Percentiles rank a stretch among this genome's conserved stretches.
Conservation (phyloP, 148 eudicot species). For the Camellia japonica region DNA sequence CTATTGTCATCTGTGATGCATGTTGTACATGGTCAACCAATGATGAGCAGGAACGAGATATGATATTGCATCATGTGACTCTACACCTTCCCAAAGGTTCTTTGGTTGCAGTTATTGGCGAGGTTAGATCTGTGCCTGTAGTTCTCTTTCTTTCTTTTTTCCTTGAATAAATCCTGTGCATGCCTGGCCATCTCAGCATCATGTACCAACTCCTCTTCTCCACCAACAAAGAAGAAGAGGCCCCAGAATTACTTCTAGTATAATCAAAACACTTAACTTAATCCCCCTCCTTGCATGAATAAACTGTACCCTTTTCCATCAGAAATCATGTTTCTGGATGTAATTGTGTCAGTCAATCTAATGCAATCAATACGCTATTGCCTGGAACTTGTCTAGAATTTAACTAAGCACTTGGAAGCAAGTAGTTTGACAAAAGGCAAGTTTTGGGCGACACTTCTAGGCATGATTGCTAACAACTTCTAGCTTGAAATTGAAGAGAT, state of each 20-base stretch:
- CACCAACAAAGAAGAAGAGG: too few relatives aligned
- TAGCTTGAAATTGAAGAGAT: neutral
- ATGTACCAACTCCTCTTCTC: too few relatives aligned
- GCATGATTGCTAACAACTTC: neutral
- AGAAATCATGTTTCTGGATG: neutral
- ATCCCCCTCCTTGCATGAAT: too few relatives aligned
- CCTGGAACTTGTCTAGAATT: neutral
- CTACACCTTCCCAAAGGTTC: slow-evolving; percentile 70
- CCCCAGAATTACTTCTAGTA: too few relatives aligned
- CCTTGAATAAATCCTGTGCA: neutral
- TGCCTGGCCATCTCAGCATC: neutral
- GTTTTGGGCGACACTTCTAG: neutral
- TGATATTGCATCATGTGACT: slow-evolving; percentile 54
- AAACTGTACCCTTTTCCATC: neutral
- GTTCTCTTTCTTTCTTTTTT: neutral
- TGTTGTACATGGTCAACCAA: slow-evolving; percentile 72
- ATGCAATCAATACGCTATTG: neutral
- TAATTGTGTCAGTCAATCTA: neutral
- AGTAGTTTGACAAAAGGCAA: neutral
- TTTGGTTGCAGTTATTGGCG: slow-evolving; percentile 79
- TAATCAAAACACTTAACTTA: too few relatives aligned
- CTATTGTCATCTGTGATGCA: slow-evolving; percentile 62
- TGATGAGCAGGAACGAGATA: slow-evolving; percentile 34
- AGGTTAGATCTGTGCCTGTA: slow-evolving; percentile 43
- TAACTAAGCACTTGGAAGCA: neutral